Base-by-base conservation (phyloP, 306 rosid species). In the Astragalus membranaceus region DNA sequence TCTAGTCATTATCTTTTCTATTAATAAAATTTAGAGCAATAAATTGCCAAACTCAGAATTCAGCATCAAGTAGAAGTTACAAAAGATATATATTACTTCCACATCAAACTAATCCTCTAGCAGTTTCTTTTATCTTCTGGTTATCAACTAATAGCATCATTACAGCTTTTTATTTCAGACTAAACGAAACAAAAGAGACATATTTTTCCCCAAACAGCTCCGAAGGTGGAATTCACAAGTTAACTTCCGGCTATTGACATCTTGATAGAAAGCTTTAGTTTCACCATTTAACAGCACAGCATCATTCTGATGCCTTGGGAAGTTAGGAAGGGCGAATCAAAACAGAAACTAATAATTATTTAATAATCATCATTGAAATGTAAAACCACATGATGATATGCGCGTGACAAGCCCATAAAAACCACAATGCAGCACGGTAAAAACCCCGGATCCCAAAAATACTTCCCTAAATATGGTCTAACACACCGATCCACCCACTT, bases 211-310 rank as follows among this genome's bases (percentile, higher is more conserved):
- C 42, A 12, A 68, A 35, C 4, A 0, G 3, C 23, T 44, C n/a
- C 8, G 1, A 30, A 29, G 55, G 33, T 47, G 48, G 11, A 11
- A 10, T 10, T 52, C 26, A 50, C 51, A 33, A 9, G 63, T 68
- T 46, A 57, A 57, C 20, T 44, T 46, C 41, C 3, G 70, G 57
- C 12, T 70, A 17, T 36, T 30, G 30, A n/a, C 35, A 60, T 49
- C 9, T 73, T 49, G 35, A 64, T 29, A 51, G 5, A 50, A 50
- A 42, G 52, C 23, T 13, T 72, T 1, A 32, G 14, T 46, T 66
- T 72, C 33, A 66, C 51, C 53, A 46, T 58, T 72, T 42, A 72
- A 69, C 53, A 13, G 55, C 75, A 54, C 11, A 53, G 51, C 54
- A 13, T 2, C 6, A 8, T 5, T 15, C 3, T 16, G 50, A 32